Evolutionary conservation across 441 rosid species (phyloP).

Genomic region (Metrosideros polymorpha): DNA sequence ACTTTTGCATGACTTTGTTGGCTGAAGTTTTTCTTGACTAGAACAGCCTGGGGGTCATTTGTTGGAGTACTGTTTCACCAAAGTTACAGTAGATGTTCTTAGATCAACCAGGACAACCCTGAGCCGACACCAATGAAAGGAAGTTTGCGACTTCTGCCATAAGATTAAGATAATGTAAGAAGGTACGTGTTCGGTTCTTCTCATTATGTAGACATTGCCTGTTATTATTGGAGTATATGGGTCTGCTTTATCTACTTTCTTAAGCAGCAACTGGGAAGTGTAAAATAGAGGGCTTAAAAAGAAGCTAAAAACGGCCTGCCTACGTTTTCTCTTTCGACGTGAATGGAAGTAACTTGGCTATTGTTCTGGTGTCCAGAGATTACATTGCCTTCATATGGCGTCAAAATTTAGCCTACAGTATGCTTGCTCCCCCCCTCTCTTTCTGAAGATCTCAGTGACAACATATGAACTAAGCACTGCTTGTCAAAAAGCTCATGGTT

Average conservation of each 20-base stretch:
- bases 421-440: not conserved
- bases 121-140: not conserved
- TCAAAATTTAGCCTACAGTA: not conserved
- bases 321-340: not conserved
- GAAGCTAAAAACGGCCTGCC: not conserved
- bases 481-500: not conserved
- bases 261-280: not conserved
- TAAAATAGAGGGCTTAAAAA: not conserved
- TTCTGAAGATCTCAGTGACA: not conserved
- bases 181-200: not conserved
- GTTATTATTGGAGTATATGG: not conserved
- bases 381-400: not conserved
- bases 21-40: slow-evolving; percentile 17
- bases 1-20: slow-evolving; percentile 76
- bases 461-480: not conserved
- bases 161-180: not conserved
- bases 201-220: not conserved
- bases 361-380: not conserved
- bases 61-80: not conserved
- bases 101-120: not conserved
- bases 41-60: slow-evolving; percentile 1
- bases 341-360: not conserved
- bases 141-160: not conserved
- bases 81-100: not conserved
- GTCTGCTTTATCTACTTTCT: not conserved